Percentiles rank a stretch among this genome's conserved stretches.
phyloP scores from a whole-genome alignment of 2,329 filamentous ascomycete genomes.

The Lecanoromycetidae sp. region DNA sequence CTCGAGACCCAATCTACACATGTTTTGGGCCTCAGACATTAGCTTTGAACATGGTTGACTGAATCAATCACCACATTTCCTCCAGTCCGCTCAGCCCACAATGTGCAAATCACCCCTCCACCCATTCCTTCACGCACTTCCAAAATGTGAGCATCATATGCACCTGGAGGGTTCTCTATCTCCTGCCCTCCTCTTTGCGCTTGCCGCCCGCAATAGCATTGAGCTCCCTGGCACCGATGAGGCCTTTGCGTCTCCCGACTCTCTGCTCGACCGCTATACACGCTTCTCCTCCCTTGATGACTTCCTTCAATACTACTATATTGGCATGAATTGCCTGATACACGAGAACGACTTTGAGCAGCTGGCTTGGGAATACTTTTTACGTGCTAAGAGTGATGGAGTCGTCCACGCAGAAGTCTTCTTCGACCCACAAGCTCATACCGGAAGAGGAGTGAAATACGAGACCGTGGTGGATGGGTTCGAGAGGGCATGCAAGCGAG shows the following conservation, averaged over 20 bases:
- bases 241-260: slow-evolving; percentile 48
- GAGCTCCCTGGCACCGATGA: slow-evolving; percentile 45
- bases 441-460: slow-evolving; percentile 50
- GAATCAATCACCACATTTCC: no score
- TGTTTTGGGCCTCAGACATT: no score
- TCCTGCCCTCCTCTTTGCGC: slow-evolving; percentile 55
- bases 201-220: slow-evolving; percentile 56
- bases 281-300: slow-evolving; percentile 60
- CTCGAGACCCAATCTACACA: no score
- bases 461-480: slow-evolving; percentile 54
- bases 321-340: slow-evolving; percentile 58
- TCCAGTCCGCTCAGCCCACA: background rate
- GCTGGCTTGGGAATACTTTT: slow-evolving; percentile 60
- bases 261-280: slow-evolving; percentile 52
- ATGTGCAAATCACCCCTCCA: slow-evolving; percentile 49
- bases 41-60: no score
- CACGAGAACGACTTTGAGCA: slow-evolving; percentile 57
- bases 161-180: slow-evolving; percentile 67
- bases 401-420: slow-evolving; percentile 66
- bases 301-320: slow-evolving; percentile 69
- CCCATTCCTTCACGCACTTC: slow-evolving; percentile 51
- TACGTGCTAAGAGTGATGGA: slow-evolving; percentile 49
- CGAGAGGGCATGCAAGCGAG: slow-evolving; percentile 45
- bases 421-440: slow-evolving; percentile 70
- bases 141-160: slow-evolving; percentile 73